phyloP scores from a whole-genome alignment of 768 basidiomycete species.

The Boletellus ananiceps region DNA sequence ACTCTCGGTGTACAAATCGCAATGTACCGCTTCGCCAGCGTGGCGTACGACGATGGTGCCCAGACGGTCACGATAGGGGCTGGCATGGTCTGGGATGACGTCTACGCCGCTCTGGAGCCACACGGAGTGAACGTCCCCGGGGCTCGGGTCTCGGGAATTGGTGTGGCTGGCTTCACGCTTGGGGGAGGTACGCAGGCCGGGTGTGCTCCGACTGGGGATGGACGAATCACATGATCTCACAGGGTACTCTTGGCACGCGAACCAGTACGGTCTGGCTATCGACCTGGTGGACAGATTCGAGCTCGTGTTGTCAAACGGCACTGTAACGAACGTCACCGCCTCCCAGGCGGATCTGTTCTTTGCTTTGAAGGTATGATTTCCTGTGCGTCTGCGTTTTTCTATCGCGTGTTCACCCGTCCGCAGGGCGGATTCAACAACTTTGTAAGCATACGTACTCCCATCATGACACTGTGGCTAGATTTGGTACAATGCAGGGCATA shows the following conservation, averaged over 20 bases:
- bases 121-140: constrained; percentile 53
- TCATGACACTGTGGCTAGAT: constrained; percentile 30
- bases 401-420: neutral
- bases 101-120: constrained; percentile 50
- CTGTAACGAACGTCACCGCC: constrained; percentile 33
- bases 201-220: neutral
- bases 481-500: constrained; percentile 41
- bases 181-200: constrained; percentile 45
- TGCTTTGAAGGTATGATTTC: constrained; percentile 36
- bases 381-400: neutral
- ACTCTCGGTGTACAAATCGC: constrained; percentile 57
- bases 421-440: constrained; percentile 68
- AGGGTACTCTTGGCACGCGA: constrained; percentile 65
- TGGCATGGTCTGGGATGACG: constrained; percentile 62
- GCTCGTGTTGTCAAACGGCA: constrained; percentile 56
- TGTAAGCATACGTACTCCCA: constrained; percentile 23
- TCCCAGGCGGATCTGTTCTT: constrained; percentile 42
- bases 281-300: constrained; percentile 55
- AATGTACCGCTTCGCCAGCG: constrained; percentile 45
- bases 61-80: constrained; percentile 39
- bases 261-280: constrained; percentile 52
- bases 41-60: constrained; percentile 37
- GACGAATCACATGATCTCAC: constrained; percentile 4
- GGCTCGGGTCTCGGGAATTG: constrained; percentile 53
- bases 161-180: constrained; percentile 54